These are phyloP conservation scores for Atkinsonella texensis DNA, from an alignment of 2,329 filamentous ascomycete species.

Conservation along the genomic window DNA sequence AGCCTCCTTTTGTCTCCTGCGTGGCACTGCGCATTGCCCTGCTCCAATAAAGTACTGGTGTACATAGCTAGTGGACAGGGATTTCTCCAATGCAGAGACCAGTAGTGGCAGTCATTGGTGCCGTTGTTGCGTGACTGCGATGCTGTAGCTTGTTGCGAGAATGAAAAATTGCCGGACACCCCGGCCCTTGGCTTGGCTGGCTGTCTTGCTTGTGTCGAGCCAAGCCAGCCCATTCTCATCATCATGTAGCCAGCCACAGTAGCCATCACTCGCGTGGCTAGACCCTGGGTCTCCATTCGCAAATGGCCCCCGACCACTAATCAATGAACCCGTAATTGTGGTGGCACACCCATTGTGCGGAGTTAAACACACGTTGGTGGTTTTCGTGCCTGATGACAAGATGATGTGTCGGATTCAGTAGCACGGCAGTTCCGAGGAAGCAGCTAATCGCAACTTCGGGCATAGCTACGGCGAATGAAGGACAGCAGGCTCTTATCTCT, in stretches of 20 bases:
- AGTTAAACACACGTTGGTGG: not conserved
- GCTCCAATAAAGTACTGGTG: too few relatives aligned
- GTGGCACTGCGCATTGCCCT: too few relatives aligned
- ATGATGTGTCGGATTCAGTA: not conserved
- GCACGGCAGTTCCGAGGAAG: not conserved
- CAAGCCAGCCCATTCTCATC: too few relatives aligned
- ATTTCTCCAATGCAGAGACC: too few relatives aligned
- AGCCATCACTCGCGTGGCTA: not conserved
- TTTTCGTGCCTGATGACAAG: not conserved
- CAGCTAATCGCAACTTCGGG: not conserved
- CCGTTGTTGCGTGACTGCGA: too few relatives aligned
- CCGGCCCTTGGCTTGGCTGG: too few relatives aligned
- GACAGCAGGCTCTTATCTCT: not conserved
- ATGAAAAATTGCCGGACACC: too few relatives aligned
- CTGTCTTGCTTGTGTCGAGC: too few relatives aligned
- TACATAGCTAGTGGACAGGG: too few relatives aligned
- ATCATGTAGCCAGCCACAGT: not conserved
- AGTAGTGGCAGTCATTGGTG: too few relatives aligned
- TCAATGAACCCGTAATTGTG: not conserved
- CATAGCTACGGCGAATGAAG: not conserved
- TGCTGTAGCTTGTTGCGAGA: too few relatives aligned
- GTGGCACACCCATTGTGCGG: not conserved
- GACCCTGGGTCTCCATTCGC: not conserved
- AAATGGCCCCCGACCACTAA: not conserved
- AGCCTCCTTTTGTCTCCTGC: too few relatives aligned